These are phyloP conservation scores for Dillenia turbinata DNA, from an alignment of 164 flowering plant genomes.

Conservation along the genomic window DNA sequence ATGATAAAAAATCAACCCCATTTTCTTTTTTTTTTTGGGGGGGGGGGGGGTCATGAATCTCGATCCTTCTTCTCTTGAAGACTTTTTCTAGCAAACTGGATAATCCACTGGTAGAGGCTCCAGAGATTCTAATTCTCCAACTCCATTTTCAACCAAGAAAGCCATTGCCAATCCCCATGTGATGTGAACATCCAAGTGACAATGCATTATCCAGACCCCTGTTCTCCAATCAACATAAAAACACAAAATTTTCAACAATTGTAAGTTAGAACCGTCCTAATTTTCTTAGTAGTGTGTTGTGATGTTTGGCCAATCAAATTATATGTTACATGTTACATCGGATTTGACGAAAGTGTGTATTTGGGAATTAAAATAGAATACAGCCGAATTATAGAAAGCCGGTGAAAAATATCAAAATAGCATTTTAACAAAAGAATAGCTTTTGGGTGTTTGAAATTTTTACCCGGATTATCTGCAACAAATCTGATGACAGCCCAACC, in stretches of 20 bases:
- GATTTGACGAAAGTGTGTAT: no score
- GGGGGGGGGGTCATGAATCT: no score
- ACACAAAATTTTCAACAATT: background rate
- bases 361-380: no score
- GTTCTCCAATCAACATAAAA: conserved; percentile 1
- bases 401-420: no score
- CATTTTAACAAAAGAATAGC: no score
- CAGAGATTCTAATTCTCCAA: conserved; percentile 40
- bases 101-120: conserved; percentile 64
- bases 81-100: conserved; percentile 29
- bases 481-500: conserved; percentile 88
- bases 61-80: background rate
- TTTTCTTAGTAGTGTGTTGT: no score
- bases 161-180: conserved; percentile 81
- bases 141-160: conserved; percentile 70
- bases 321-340: background rate
- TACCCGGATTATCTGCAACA: conserved; percentile 89
- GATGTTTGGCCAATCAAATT: no score
- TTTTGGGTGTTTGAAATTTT: background rate
- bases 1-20: no score
- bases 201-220: conserved; percentile 89
- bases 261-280: background rate
- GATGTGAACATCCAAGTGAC: conserved; percentile 79
- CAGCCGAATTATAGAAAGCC: no score
- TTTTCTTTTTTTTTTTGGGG: no score